phyloP scores from a whole-genome alignment of 1,284 basidiomycete genomes.

The Apiotrichum akiyoshidainum region DNA sequence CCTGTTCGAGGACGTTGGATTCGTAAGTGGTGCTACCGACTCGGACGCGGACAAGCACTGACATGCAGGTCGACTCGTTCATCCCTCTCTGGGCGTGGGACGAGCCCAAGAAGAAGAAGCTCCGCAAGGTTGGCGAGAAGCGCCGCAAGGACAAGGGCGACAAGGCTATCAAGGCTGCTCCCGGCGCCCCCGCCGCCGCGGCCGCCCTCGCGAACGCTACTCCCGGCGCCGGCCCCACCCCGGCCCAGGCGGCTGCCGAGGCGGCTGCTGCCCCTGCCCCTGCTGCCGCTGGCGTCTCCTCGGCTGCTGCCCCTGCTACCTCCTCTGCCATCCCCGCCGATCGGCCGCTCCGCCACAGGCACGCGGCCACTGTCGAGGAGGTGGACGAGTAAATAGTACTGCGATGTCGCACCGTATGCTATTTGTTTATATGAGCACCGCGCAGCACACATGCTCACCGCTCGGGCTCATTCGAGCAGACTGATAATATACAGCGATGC shows the following conservation, averaged over 20 bases:
- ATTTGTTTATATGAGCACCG: background rate
- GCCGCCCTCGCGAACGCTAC: constrained; percentile 2
- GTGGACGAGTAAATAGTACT: constrained; percentile 30
- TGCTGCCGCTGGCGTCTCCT: constrained; percentile 8
- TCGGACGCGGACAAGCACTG: too few species aligned
- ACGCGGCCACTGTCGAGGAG: constrained; percentile 43
- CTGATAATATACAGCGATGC: constrained; percentile 6
- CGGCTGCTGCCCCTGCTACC: constrained; percentile 13
- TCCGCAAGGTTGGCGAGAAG: constrained; percentile 44
- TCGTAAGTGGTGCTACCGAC: constrained; percentile 68
- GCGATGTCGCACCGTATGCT: constrained; percentile 1
- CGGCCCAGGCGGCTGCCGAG: constrained; percentile 13
- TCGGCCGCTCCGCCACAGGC: constrained; percentile 19
- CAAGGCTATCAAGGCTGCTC: constrained; percentile 9
- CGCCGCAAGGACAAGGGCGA: constrained; percentile 19
- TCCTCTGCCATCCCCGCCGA: constrained; percentile 5
- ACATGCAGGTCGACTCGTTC: constrained; percentile 84
- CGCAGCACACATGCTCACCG: background rate
- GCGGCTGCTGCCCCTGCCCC: constrained; percentile 13
- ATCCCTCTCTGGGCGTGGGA: constrained; percentile 98
- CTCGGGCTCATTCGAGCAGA: background rate
- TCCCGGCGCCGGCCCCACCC: constrained; percentile 8
- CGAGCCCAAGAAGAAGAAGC: constrained; percentile 81
- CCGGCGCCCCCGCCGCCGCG: constrained; percentile 11
- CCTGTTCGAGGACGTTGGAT: constrained; percentile 96